Conservation (phyloP, 805 yeast genomes). For the Metschnikowia drakensbergensis region DNA sequence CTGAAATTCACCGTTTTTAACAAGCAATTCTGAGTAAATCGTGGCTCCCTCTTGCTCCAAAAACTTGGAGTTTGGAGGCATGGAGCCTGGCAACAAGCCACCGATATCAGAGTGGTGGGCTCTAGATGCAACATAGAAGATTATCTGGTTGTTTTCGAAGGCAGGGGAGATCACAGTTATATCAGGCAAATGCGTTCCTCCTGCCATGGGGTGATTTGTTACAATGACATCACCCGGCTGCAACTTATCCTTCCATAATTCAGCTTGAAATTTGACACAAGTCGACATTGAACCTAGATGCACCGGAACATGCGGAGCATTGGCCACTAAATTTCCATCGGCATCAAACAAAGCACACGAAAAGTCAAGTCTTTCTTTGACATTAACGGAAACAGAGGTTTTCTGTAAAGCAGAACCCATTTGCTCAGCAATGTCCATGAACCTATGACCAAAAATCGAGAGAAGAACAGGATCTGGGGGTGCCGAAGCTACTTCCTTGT, state of each 20-base stretch:
- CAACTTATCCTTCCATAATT: constrained; percentile 38
- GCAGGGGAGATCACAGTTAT: constrained; percentile 93
- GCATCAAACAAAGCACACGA: constrained; percentile 44
- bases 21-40: constrained; percentile 72
- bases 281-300: constrained; percentile 49
- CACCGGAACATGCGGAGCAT: constrained; percentile 45
- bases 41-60: constrained; percentile 90
- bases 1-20: constrained; percentile 66
- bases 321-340: constrained; percentile 43
- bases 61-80: constrained; percentile 88
- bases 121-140: constrained; percentile 88
- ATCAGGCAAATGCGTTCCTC: constrained; percentile 44
- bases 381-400: constrained; percentile 44
- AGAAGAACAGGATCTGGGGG: constrained; percentile 18
- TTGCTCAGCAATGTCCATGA: constrained; percentile 29
- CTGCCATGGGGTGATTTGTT: constrained; percentile 41
- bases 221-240: constrained; percentile 42
- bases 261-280: constrained; percentile 41
- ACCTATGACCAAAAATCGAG: constrained; percentile 21
- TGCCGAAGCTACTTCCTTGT: background rate
- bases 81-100: constrained; percentile 85
- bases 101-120: constrained; percentile 98
- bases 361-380: constrained; percentile 43
- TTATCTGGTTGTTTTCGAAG: constrained; percentile 45
- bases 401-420: constrained; percentile 45